Conservation (phyloP, 495 filamentous ascomycete species). For the Sabuloglossum arenarium region DNA sequence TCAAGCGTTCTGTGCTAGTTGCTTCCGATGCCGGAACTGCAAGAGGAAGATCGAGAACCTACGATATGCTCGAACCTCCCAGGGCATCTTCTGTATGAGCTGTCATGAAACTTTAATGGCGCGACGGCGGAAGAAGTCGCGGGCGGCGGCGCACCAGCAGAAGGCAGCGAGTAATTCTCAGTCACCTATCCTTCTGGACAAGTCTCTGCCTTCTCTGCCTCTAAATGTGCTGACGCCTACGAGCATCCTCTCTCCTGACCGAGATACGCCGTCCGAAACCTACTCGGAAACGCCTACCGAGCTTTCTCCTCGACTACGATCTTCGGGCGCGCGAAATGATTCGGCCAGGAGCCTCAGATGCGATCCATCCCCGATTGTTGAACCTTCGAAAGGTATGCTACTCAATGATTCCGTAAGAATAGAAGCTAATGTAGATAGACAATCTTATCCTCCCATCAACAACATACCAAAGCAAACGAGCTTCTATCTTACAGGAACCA, state of each 20-base stretch:
- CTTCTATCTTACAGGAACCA: constrained; percentile 32
- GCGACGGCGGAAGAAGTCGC: constrained; percentile 69
- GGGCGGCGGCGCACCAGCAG: constrained; percentile 27
- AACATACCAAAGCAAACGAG: constrained; percentile 63
- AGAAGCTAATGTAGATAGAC: constrained; percentile 17
- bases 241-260: constrained; percentile 13
- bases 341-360: constrained; percentile 8
- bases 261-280: constrained; percentile 38
- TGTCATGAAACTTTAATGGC: constrained; percentile 99
- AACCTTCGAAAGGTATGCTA: constrained; percentile 13
- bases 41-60: constrained; percentile 97
- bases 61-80: constrained; percentile 90
- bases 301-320: constrained; percentile 40
- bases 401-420: not conserved
- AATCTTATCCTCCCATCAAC: constrained; percentile 49
- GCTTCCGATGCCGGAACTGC: constrained; percentile 95
- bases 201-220: constrained; percentile 81
- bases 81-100: constrained; percentile 99
- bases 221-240: constrained; percentile 37
- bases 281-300: constrained; percentile 53
- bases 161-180: constrained; percentile 36
- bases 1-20: constrained; percentile 95
- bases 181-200: constrained; percentile 58
- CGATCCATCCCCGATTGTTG: constrained; percentile 13
- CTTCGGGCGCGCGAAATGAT: constrained; percentile 6